These are phyloP conservation scores for Aspergillus mulundensis DNA, from an alignment of 495 filamentous ascomycete species.

Conservation along the genomic window DNA sequence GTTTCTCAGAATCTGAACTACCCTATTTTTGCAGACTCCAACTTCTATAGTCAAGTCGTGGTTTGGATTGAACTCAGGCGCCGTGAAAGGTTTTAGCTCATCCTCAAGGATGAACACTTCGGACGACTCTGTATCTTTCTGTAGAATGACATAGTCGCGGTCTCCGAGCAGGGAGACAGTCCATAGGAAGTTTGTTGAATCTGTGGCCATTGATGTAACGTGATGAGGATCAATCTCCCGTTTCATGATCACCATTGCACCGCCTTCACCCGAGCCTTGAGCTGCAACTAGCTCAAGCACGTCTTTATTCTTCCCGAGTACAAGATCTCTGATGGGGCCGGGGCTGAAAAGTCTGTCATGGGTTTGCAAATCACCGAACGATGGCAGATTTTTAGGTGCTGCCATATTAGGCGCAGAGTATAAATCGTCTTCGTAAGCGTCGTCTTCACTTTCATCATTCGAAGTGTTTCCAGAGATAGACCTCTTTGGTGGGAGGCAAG, in stretches of 20 bases:
- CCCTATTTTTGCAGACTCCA: constrained; percentile 63
- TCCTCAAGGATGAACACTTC: constrained; percentile 34
- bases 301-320: constrained; percentile 48
- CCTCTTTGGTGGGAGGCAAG: constrained; percentile 48
- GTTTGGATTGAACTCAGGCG: constrained; percentile 82
- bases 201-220: constrained; percentile 51
- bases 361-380: constrained; percentile 67
- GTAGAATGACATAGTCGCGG: constrained; percentile 37
- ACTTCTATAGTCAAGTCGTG: constrained; percentile 79
- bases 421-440: constrained; percentile 71
- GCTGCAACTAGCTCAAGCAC: constrained; percentile 69
- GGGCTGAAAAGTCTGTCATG: constrained; percentile 74
- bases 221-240: constrained; percentile 64
- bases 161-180: constrained; percentile 38
- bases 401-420: constrained; percentile 46
- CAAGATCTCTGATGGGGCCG: constrained; percentile 70
- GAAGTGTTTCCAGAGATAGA: constrained; percentile 38
- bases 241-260: constrained; percentile 70
- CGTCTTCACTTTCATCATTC: constrained; percentile 57
- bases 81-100: constrained; percentile 31
- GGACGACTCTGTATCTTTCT: constrained; percentile 40
- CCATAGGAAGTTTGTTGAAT: constrained; percentile 36
- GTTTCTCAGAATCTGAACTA: constrained; percentile 78
- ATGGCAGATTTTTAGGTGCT: constrained; percentile 24
- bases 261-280: constrained; percentile 63